Conservation (phyloP, 345 rosid species). For the Salix arbutifolia region DNA sequence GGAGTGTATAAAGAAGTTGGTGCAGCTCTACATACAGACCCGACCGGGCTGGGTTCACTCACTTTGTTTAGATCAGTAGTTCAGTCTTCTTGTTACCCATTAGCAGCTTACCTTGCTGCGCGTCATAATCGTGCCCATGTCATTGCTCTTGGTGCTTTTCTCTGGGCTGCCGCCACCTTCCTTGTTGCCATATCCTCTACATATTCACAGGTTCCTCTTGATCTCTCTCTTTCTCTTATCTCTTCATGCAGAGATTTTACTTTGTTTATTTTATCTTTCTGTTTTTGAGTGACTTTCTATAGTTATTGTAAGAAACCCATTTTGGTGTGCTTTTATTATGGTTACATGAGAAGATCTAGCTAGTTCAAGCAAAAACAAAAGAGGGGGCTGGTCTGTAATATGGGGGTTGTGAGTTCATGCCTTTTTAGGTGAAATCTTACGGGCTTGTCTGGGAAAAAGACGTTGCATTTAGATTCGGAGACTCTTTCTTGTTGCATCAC, state of each 20-base stretch:
- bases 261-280: background rate
- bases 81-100: slow-evolving; percentile 54
- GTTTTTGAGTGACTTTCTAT: background rate
- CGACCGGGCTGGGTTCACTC: slow-evolving; percentile 74
- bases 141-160: slow-evolving; percentile 64
- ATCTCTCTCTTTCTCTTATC: background rate
- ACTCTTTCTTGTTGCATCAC: too few relatives aligned
- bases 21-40: slow-evolving; percentile 71
- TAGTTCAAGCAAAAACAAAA: background rate
- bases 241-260: background rate
- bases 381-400: background rate
- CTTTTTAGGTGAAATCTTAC: too few relatives aligned
- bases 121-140: slow-evolving; percentile 60
- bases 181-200: slow-evolving; percentile 60
- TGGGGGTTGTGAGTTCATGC: too few relatives aligned
- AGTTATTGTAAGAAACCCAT: background rate
- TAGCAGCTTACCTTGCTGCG: slow-evolving; percentile 61
- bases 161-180: slow-evolving; percentile 67
- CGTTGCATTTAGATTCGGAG: too few relatives aligned
- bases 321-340: background rate
- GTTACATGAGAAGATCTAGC: background rate
- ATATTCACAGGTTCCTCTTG: slow-evolving; percentile 46
- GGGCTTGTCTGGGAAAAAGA: too few relatives aligned
- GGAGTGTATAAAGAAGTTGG: slow-evolving; percentile 95
- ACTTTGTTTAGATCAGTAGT: slow-evolving; percentile 65